Evolutionary conservation across 257 asterid species (phyloP).

Genomic region (Solanum chiquidenum): DNA sequence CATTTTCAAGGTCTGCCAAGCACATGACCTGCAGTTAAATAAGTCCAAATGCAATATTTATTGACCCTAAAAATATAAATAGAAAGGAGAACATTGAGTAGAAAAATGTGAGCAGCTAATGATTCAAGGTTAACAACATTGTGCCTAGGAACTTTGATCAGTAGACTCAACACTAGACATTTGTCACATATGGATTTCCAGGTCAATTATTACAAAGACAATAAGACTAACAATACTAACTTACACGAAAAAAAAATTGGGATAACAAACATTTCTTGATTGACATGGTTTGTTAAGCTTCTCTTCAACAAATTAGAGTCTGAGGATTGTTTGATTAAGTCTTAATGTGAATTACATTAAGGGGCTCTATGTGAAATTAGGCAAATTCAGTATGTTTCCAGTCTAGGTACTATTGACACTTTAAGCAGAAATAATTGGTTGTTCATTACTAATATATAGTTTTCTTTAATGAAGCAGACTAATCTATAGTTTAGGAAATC

Average conservation of each 20-base stretch:
- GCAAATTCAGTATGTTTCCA: not conserved
- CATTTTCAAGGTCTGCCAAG: constrained; percentile 82
- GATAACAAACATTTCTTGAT: not conserved
- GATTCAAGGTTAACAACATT: not conserved
- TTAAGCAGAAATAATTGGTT: no score
- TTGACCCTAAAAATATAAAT: not conserved
- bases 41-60: not conserved
- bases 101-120: not conserved
- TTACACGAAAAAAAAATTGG: not conserved
- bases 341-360: not conserved
- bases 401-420: no score
- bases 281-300: not conserved
- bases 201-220: not conserved
- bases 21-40: constrained; percentile 66
- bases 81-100: not conserved
- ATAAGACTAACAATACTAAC: not conserved
- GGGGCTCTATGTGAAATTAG: not conserved
- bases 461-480: no score
- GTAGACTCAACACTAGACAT: not conserved
- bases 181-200: not conserved
- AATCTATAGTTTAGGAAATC: no score
- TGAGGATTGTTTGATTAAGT: not conserved
- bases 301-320: not conserved
- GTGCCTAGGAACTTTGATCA: not conserved
- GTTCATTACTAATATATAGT: no score